Percentiles rank a stretch among this genome's conserved stretches.
phyloP scores from a whole-genome alignment of 2,329 filamentous ascomycete species.

The Onygena corvina region DNA sequence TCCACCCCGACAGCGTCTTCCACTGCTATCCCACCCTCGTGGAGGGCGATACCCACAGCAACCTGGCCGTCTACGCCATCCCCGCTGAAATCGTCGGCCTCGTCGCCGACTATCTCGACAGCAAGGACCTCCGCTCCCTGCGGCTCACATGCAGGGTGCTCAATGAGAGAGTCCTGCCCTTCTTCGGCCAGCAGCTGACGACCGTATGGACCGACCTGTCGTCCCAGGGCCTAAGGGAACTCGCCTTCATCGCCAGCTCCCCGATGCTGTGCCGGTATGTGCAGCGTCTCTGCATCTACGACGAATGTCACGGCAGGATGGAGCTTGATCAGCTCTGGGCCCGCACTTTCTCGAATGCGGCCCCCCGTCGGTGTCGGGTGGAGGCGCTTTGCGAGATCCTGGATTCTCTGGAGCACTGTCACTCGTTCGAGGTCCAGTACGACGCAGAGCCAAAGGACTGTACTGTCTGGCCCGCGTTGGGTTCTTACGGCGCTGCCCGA shows the following conservation, averaged over 20 bases:
- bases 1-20: too few species aligned
- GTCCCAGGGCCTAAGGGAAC: background rate
- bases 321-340: background rate
- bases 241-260: background rate
- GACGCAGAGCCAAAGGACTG: background rate
- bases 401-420: background rate
- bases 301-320: background rate
- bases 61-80: background rate
- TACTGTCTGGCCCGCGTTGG: too few species aligned
- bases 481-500: too few species aligned
- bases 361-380: background rate
- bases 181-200: background rate
- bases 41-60: background rate
- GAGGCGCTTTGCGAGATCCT: background rate
- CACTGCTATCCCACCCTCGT: too few species aligned
- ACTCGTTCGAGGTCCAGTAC: background rate
- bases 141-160: background rate
- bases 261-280: background rate
- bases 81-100: background rate
- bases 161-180: background rate
- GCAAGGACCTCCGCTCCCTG: background rate
- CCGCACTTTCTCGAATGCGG: background rate
- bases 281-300: background rate
- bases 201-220: background rate
- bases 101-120: background rate